Evolutionary conservation across 352 stramenopile genomes (phyloP).

Genomic region (Sclerospora graminicola): DNA sequence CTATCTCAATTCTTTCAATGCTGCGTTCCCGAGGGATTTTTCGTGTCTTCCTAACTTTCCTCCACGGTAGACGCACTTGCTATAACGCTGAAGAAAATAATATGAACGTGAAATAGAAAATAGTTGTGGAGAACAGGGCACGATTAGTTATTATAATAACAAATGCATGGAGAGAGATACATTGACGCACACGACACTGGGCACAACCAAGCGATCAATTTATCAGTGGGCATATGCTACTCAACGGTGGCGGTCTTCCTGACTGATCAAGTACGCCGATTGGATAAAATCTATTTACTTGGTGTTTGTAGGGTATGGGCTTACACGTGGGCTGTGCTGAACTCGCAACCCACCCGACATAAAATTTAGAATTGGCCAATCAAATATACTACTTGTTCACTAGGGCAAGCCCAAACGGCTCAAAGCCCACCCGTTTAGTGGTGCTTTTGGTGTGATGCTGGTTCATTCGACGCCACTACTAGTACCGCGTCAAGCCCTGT

Average conservation of each 20-base stretch:
- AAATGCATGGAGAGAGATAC: conserved; percentile 3
- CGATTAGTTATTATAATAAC: conserved; percentile 5
- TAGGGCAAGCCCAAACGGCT: not conserved
- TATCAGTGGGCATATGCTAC: conserved; percentile 10
- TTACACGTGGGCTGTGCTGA: no score
- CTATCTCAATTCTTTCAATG: conserved; percentile 30
- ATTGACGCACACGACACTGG: conserved; percentile 16
- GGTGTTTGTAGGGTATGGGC: conserved; percentile 1
- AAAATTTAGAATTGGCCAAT: no score
- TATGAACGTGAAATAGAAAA: conserved; percentile 2
- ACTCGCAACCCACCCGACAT: no score
- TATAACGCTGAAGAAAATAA: conserved; percentile 9
- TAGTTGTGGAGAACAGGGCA: conserved; percentile 2
- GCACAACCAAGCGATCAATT: conserved; percentile 14
- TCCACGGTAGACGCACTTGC: conserved; percentile 18
- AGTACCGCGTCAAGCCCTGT: no score
- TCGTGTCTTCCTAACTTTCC: conserved; percentile 12
- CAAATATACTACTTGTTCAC: not conserved
- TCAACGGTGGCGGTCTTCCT: conserved; percentile 12
- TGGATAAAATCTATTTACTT: conserved; percentile 9
- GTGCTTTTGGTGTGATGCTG: no score
- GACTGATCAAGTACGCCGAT: conserved; percentile 5
- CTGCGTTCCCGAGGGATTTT: conserved; percentile 7
- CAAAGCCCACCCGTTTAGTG: not conserved
- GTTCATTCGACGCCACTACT: no score